Base-by-base conservation (phyloP, 495 filamentous ascomycete genomes). In the Penicillium odoratum region DNA sequence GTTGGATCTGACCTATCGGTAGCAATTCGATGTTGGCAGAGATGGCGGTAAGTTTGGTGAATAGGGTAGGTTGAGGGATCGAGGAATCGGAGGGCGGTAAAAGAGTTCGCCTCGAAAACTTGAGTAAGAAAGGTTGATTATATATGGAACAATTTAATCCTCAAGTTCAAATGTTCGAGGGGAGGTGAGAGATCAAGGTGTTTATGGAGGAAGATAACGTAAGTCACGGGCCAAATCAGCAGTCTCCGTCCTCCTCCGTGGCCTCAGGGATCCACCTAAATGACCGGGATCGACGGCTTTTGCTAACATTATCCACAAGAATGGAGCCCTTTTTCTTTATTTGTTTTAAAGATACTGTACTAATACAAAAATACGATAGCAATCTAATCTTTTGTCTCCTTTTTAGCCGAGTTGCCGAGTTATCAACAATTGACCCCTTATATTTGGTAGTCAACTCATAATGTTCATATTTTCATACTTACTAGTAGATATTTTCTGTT, bases 151-250 rank as follows among this genome's bases (percentile, higher is more conserved):
- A n/a, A 13, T 4, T 38, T 10, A 38, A 38, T 40, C 13, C n/a
- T n/a, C 38, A 16, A 40, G 38, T 38, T 13, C 21, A 21, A 21
- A 21, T 21, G 21, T 21, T 21, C 21, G 31, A 46, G 18, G 44
- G 29, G 43, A 18, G 25, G 11, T n/a, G 10, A 40, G 16, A 33
- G 49, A 38, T 38, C 10, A 25, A 28, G 21, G 49, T 59, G 61
- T 59, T 63, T 59, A 59, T 56, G 56, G 11, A 49, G 33, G 18
- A 47, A 46, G 60, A 63, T 63, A 63, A 59, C 61, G 56, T 59
- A 60, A 63, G 61, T 58, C 55, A 56, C 59, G 49, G 43, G 50
- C 43, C 49, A 52, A 58, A 52, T 51, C 55, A 58, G 58, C 53
- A 46, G 31, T 33, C 46, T 56, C 60, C 48, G 60, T 31, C 28